These are phyloP conservation scores for Solanum ossicruentum DNA, from an alignment of 257 asterid species.

Conservation along the genomic window DNA sequence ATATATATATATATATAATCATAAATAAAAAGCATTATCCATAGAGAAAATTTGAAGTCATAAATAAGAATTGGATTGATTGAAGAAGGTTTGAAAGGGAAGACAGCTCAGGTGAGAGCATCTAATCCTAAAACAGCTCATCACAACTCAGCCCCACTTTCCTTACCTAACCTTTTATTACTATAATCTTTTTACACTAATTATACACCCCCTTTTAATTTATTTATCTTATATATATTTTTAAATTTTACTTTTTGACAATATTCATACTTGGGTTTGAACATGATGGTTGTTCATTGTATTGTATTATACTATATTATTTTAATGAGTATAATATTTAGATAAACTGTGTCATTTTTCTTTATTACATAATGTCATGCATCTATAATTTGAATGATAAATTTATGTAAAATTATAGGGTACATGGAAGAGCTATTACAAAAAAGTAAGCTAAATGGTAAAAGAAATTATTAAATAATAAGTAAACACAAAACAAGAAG, in stretches of 20 bases:
- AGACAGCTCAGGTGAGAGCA: neutral
- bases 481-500: no score
- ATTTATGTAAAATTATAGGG: no score
- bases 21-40: neutral
- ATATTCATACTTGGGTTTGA: neutral
- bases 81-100: neutral
- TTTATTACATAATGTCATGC: no score
- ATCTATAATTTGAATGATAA: no score
- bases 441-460: no score
- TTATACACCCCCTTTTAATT: neutral
- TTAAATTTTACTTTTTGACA: neutral
- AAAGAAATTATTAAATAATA: no score
- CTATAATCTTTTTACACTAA: neutral
- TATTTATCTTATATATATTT: neutral
- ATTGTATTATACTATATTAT: no score
- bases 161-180: neutral
- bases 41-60: neutral
- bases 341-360: no score
- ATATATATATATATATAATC: no score
- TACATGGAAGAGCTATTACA: no score
- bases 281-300: no score
- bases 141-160: neutral
- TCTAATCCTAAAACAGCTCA: neutral
- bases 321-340: no score
- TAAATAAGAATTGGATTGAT: neutral